Evolutionary conservation across 2,329 filamentous ascomycete species (phyloP), one percentile per base, ranked within the genome.

Genomic region (Westerdykella ornata): DNA sequence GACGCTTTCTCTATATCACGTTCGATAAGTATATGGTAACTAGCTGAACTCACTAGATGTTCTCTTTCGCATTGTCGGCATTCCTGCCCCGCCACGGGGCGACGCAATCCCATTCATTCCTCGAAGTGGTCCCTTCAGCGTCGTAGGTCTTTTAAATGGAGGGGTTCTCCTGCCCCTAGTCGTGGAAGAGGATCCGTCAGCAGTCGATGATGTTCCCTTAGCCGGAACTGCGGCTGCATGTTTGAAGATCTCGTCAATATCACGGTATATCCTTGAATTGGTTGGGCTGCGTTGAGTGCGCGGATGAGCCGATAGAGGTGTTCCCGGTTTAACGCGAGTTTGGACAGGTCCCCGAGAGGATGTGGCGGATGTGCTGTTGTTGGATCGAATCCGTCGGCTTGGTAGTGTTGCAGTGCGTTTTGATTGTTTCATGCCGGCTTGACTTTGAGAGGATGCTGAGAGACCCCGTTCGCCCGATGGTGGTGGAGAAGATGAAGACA

Each of bases 231-330:
- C 8, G 8, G 22, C 22, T 2, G 45, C 45, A 16, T 47, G 46
- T 31, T 46, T 49, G 4, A 62, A 46, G 4, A 61, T 37, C 11
- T 58, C 49, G 31, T 60, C 59, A n/a, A 63, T 49, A 30, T 62
- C 57, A 9, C 50, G 51, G 22, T 52, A 51, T 5, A 60, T 32
- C n/a, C 43, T 47, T 3, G 59, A 63, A 6, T 46, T 60, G 3
- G 52, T 26, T 7, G 22, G 22, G 22, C 12, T 26, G 22, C 22
- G 22, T 11, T 26, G 22, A 26, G 22, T 26, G 22, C 22, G 22
- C 22, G 22, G 12, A 26, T 7, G 22, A 9, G 8, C 4, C 8
- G 22, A 26, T 26, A 11, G 22, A 11, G 22, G 8, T 26, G 22
- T 26, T 62, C 20, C 53, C 56, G 5, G 47, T 50, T 1, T 34